Evolutionary conservation across 2,329 filamentous ascomycete genomes (phyloP).

Genomic region (Didymella keratinophila): DNA sequence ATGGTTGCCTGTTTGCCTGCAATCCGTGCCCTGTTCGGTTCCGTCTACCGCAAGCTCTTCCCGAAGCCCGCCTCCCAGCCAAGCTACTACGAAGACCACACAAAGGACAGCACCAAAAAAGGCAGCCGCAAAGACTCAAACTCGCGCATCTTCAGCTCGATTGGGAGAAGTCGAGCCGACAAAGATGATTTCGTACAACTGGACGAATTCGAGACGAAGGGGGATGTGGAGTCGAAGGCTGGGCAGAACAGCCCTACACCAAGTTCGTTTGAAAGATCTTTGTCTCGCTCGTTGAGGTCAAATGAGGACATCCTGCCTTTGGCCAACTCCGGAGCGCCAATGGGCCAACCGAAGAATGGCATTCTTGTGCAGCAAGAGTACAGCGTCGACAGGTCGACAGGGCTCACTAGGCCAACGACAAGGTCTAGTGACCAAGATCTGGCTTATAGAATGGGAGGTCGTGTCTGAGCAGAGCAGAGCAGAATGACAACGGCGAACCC

Average conservation of each 20-base stretch:
- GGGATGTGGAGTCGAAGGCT: neutral
- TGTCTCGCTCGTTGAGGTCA: neutral
- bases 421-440: neutral
- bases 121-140: neutral
- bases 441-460: neutral
- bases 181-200: slow-evolving; percentile 4
- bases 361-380: slow-evolving; percentile 5
- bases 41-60: slow-evolving; percentile 1
- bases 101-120: slow-evolving; percentile 6
- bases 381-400: neutral
- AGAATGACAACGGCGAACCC: neutral
- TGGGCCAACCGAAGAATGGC: neutral
- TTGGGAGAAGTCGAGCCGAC: slow-evolving; percentile 4
- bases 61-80: slow-evolving; percentile 2
- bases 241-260: neutral
- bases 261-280: neutral
- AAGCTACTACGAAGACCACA: slow-evolving; percentile 10
- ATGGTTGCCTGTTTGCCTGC: slow-evolving; percentile 39
- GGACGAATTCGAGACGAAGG: slow-evolving; percentile 1
- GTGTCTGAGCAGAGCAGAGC: neutral
- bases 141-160: slow-evolving; percentile 6
- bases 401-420: neutral
- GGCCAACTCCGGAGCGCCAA: slow-evolving; percentile 1
- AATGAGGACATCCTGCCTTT: slow-evolving; percentile 3
- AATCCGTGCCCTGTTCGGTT: slow-evolving; percentile 29